Percentiles rank a stretch among this genome's conserved stretches.
Conservation (phyloP, 1,139 yeast genomes). For the Lodderomyces theae region DNA sequence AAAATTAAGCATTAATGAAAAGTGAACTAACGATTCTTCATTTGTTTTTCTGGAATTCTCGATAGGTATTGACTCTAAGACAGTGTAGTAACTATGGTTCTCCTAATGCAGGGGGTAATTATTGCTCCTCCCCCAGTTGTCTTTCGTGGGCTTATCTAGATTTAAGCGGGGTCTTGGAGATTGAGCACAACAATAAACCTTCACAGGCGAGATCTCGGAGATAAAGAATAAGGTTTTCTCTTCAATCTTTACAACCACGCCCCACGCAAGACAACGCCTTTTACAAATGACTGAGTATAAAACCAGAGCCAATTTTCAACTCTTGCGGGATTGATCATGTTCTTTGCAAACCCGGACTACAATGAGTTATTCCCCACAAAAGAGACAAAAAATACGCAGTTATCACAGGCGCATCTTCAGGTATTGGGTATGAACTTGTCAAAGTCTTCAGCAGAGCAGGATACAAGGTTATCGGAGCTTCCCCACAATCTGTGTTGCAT, state of each 20-base stretch:
- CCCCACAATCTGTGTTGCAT: slow-evolving; percentile 24
- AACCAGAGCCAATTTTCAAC: too few relatives aligned
- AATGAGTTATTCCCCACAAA: not conserved
- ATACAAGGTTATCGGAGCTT: slow-evolving; percentile 34
- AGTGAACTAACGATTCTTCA: too few relatives aligned
- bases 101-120: too few relatives aligned
- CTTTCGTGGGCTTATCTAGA: too few relatives aligned
- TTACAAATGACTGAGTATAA: not conserved
- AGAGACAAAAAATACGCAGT: slow-evolving; percentile 24
- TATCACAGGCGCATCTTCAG: slow-evolving; percentile 41
- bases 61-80: too few relatives aligned
- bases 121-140: too few relatives aligned
- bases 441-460: slow-evolving; percentile 29
- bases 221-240: not conserved
- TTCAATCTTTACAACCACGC: not conserved
- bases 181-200: not conserved
- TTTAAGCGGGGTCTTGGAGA: not conserved
- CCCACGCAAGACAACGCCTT: not conserved
- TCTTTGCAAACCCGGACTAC: not conserved
- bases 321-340: not conserved
- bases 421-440: slow-evolving; percentile 37
- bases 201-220: slow-evolving; percentile 2
- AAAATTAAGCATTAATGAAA: too few relatives aligned
- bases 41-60: too few relatives aligned
- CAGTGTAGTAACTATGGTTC: too few relatives aligned